Evolutionary conservation across 1,284 basidiomycete species (phyloP).

Genomic region (Apiotrichum sp.): DNA sequence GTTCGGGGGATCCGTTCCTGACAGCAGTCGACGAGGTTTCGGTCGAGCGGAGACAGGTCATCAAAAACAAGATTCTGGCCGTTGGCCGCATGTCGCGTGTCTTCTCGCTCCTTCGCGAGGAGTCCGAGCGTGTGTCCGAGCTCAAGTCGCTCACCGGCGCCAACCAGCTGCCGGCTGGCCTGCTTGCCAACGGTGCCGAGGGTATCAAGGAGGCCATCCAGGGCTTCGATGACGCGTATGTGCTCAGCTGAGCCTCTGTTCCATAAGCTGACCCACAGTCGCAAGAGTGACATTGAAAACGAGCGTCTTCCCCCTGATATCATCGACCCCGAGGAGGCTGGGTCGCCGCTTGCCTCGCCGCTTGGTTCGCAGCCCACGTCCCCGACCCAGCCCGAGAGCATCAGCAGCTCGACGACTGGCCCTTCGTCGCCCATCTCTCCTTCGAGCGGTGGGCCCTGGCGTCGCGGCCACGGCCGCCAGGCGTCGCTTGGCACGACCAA

Average conservation of each 20-base stretch:
- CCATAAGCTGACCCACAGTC: slow-evolving; percentile 49
- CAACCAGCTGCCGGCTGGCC: slow-evolving; percentile 73
- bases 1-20: neutral
- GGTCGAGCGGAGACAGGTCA: slow-evolving; percentile 69
- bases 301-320: slow-evolving; percentile 92
- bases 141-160: slow-evolving; percentile 84
- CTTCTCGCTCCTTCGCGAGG: slow-evolving; percentile 95
- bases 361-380: slow-evolving; percentile 22
- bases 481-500: slow-evolving; percentile 92
- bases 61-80: slow-evolving; percentile 98
- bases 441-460: slow-evolving; percentile 33
- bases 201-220: slow-evolving; percentile 94
- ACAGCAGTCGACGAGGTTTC: slow-evolving; percentile 51
- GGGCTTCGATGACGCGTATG: slow-evolving; percentile 91
- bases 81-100: slow-evolving; percentile 95
- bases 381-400: slow-evolving; percentile 24
- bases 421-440: slow-evolving; percentile 49
- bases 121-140: slow-evolving; percentile 95
- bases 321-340: slow-evolving; percentile 59
- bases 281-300: slow-evolving; percentile 98
- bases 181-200: slow-evolving; percentile 81
- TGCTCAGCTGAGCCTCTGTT: slow-evolving; percentile 25
- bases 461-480: slow-evolving; percentile 69
- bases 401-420: slow-evolving; percentile 17
- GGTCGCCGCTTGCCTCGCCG: slow-evolving; percentile 36